A percentile compares a stretch with the other conserved stretches of the same genome.
Conservation (phyloP, 2,329 filamentous ascomycete species). For the Trichoderma asperellum region DNA sequence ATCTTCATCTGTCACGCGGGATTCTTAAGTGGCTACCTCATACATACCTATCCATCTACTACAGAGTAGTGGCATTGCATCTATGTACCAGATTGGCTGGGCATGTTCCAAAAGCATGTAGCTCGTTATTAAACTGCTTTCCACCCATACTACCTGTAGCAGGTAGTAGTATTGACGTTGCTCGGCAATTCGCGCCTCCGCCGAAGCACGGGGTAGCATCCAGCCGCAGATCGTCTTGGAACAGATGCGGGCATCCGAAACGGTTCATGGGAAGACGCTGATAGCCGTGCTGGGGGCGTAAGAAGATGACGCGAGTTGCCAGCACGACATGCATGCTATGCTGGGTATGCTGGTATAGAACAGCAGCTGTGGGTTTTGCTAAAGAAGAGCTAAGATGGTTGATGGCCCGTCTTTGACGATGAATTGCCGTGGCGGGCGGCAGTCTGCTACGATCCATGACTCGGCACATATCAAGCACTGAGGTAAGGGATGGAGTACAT, state of each 20-base stretch:
- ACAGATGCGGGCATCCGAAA: background rate
- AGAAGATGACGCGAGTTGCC: background rate
- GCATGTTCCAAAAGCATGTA: background rate
- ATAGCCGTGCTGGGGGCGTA: background rate
- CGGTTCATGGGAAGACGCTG: background rate
- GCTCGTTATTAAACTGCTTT: conserved; percentile 5
- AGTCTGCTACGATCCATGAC: background rate
- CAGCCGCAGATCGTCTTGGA: conserved; percentile 3
- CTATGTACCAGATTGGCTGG: background rate
- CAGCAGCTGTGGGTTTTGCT: background rate
- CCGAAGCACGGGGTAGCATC: conserved; percentile 3
- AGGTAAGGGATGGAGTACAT: background rate
- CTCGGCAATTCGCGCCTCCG: background rate
- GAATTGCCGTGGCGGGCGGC: background rate
- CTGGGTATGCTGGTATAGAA: background rate
- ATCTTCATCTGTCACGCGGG: conserved; percentile 5
- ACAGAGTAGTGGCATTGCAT: background rate
- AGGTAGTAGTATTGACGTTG: background rate
- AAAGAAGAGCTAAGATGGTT: background rate
- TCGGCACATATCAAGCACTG: background rate
- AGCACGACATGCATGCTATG: background rate
- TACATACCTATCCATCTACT: background rate
- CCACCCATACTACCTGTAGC: background rate
- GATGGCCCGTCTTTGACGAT: background rate
- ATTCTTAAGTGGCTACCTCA: background rate